Evolutionary conservation across 371 early-diverging fungal genomes (phyloP), one percentile per base, ranked within the genome.

Genomic region (Haplosporangium sp.): DNA sequence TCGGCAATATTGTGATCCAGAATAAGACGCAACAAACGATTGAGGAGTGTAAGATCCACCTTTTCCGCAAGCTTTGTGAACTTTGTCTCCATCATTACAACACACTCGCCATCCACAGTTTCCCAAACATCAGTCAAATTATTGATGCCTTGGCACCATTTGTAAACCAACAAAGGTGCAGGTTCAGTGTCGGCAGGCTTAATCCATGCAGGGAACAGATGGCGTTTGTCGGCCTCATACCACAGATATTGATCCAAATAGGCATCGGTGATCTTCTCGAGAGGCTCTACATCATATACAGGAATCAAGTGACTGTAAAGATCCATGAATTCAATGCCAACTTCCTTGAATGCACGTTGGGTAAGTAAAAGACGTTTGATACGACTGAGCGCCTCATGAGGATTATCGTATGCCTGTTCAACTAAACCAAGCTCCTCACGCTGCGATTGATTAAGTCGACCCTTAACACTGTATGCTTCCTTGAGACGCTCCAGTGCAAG

Each of bases 261-360:
- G 17, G 98, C 97, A 86, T 99, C 99, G 0, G 97, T 96, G 64
- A 99, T 97, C 89, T 98, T 99, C 83, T 99, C 99, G 45, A 99
- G 86, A 38, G 99, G 97, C 77, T 98, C 99, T 7, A 99, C 92
- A 72, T 97, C 96, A 84, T 98, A 99, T 7, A 98, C 98, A 7
- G 98, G 98, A 66, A 97, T 94, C 83, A 98, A 84, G 76, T 98
- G 96, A 59, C 93, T 93, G 85, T 97, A 99, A 67, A 96, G 88
- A 88, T 99, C 98, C 97, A 97, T 97, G 77, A 99, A 98, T 86
- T 98, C 97, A 79, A 99, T 96, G n/a, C 97, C 97, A 11, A 98
- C 97, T 87, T 99, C 99, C 86, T 98, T 99, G 90, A 99, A 99
- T 1, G 99, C 97, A 70, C 99, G 92, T 84, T 99, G 99, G 8